Percentiles rank a stretch among this genome's conserved stretches.
Conservation (phyloP, 345 rosid species). For the Acer yangbiense region DNA sequence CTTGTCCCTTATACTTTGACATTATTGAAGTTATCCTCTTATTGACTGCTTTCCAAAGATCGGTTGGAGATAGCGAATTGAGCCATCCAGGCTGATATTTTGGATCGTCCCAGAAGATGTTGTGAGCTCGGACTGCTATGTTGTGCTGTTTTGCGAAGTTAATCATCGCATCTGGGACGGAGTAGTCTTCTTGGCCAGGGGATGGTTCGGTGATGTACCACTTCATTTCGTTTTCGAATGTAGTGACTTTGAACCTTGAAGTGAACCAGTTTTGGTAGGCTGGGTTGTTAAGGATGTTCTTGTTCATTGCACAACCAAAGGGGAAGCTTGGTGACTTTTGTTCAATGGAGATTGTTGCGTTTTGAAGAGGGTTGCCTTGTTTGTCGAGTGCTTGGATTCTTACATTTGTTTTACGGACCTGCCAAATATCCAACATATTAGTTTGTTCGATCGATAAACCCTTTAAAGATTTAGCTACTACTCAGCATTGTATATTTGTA, state of each 20-base stretch:
- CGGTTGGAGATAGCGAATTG: slow-evolving; percentile 28
- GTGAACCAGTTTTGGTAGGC: slow-evolving; percentile 75
- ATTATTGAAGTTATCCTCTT: slow-evolving; percentile 48
- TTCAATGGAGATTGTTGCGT: slow-evolving; percentile 49
- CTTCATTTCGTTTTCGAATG: slow-evolving; percentile 77
- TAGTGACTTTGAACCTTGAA: slow-evolving; percentile 58
- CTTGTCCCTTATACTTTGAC: slow-evolving; percentile 55
- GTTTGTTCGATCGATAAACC: not conserved
- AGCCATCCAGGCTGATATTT: slow-evolving; percentile 54
- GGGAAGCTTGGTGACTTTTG: slow-evolving; percentile 51
- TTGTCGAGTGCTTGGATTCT: slow-evolving; percentile 49
- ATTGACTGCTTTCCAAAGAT: slow-evolving; percentile 35
- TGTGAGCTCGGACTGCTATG: slow-evolving; percentile 71
- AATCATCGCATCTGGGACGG: slow-evolving; percentile 58
- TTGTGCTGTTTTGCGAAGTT: slow-evolving; percentile 42
- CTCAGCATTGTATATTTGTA: too few species aligned
- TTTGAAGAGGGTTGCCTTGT: slow-evolving; percentile 46
- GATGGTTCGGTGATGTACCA: slow-evolving; percentile 66
- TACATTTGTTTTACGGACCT: slow-evolving; percentile 47
- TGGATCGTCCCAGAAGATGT: slow-evolving; percentile 67
- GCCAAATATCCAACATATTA: not conserved
- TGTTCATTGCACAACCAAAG: slow-evolving; percentile 63
- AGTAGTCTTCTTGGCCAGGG: slow-evolving; percentile 55
- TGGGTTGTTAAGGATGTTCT: slow-evolving; percentile 57
- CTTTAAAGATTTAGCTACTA: too few species aligned